Percentiles rank a stretch among this genome's conserved stretches.
These are phyloP conservation scores for Aspergillus thermomutatus DNA, from an alignment of 2,329 filamentous ascomycete species.

Conservation along the genomic window DNA sequence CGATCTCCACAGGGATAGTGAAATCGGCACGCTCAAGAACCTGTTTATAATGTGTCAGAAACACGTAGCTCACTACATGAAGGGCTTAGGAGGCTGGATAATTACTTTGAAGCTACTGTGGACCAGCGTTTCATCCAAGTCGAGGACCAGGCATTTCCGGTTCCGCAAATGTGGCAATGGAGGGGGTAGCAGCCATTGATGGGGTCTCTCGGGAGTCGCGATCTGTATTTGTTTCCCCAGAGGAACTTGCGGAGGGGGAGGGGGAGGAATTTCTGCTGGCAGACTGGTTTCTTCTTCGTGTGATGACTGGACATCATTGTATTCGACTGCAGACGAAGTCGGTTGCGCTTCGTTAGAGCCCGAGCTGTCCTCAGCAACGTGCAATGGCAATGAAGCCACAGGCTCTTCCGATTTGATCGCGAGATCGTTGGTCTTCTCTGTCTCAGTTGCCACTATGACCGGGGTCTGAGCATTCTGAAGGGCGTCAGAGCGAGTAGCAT, in stretches of 20 bases:
- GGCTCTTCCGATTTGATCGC: constrained; percentile 18
- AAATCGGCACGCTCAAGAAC: constrained; percentile 98
- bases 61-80: background rate
- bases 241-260: constrained; percentile 51
- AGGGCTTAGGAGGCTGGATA: background rate
- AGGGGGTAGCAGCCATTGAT: constrained; percentile 76
- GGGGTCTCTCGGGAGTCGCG: constrained; percentile 43
- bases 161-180: constrained; percentile 75
- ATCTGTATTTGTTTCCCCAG: constrained; percentile 33
- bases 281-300: constrained; percentile 42
- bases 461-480: constrained; percentile 3
- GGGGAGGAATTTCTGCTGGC: constrained; percentile 53
- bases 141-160: constrained; percentile 89
- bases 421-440: constrained; percentile 16
- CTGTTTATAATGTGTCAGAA: constrained; percentile 46
- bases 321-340: constrained; percentile 53
- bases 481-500: constrained; percentile 5
- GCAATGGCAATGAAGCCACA: constrained; percentile 1
- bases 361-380: constrained; percentile 39
- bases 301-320: constrained; percentile 47
- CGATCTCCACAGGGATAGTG: constrained; percentile 97
- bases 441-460: constrained; percentile 15
- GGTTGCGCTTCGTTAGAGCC: constrained; percentile 58
- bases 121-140: constrained; percentile 93
- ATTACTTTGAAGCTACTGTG: constrained; percentile 97